Percentiles rank a stretch among this genome's conserved stretches.
Conservation (phyloP, 139 green algal species). For the Deuterostichococcus epilithicus region DNA sequence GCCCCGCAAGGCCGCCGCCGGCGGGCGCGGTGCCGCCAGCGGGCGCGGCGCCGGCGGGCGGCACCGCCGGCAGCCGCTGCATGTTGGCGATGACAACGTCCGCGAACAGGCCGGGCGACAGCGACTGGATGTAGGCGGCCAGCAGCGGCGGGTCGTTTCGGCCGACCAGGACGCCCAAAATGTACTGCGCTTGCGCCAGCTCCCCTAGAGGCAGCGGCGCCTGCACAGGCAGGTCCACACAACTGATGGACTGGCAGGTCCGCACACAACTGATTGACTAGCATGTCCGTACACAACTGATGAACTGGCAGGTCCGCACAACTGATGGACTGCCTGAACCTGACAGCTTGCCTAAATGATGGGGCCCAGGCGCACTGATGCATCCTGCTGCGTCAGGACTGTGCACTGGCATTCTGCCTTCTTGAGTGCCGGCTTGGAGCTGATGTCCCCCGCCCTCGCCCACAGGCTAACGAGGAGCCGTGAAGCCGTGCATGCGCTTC, state of each 20-base stretch:
- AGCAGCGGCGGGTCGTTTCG: constrained; percentile 20
- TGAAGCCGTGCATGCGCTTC: no score
- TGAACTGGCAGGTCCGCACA: neutral
- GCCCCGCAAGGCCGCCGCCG: constrained; percentile 3
- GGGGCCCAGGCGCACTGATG: no score
- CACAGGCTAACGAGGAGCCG: no score
- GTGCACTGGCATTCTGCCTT: no score
- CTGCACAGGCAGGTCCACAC: neutral
- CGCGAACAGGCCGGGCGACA: constrained; percentile 38
- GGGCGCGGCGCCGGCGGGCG: neutral
- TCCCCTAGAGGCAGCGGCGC: constrained; percentile 5
- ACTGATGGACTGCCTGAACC: constrained; percentile 9
- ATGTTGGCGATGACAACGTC: constrained; percentile 47
- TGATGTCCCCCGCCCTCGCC: no score
- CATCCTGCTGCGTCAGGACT: no score
- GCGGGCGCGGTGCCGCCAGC: neutral
- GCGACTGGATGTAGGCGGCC: constrained; percentile 19
- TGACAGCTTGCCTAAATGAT: constrained; percentile 23
- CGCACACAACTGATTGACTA: neutral
- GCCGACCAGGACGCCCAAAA: constrained; percentile 28
- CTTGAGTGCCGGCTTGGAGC: no score
- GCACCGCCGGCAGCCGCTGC: constrained; percentile 26
- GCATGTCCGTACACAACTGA: constrained; percentile 1
- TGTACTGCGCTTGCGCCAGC: constrained; percentile 19
- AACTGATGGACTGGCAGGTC: constrained; percentile 3